phyloP scores from a whole-genome alignment of 2,329 filamentous ascomycete genomes.

The Aspergillus hiratsukae region DNA sequence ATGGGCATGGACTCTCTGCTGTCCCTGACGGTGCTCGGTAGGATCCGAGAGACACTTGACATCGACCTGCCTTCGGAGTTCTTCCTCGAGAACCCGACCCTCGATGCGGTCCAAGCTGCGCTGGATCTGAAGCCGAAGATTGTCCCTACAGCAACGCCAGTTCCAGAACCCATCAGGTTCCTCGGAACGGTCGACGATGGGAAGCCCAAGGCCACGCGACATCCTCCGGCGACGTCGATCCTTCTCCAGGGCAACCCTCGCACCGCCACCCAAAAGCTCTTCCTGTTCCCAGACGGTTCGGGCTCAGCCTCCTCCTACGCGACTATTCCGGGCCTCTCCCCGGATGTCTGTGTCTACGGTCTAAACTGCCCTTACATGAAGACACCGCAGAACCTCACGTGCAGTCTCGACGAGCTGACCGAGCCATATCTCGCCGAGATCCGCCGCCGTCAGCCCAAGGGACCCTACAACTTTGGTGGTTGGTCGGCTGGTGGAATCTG shows the following conservation, averaged over 20 bases:
- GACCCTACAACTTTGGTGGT: conserved; percentile 63
- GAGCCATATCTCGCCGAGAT: conserved; percentile 42
- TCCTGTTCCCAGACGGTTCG: conserved; percentile 44
- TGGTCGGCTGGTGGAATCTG: conserved; percentile 76
- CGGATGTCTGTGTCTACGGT: conserved; percentile 41
- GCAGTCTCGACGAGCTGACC: conserved; percentile 34
- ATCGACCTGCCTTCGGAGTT: conserved; percentile 42
- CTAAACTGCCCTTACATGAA: conserved; percentile 44
- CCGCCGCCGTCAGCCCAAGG: conserved; percentile 44
- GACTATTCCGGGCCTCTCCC: conserved; percentile 37
- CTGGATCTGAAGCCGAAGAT: conserved; percentile 37
- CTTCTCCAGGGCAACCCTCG: conserved; percentile 41
- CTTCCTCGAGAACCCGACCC: conserved; percentile 41
- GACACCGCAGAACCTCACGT: conserved; percentile 33
- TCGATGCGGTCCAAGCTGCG: conserved; percentile 36
- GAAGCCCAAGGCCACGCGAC: conserved; percentile 19
- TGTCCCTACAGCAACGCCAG: conserved; percentile 9
- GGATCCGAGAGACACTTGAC: conserved; percentile 41
- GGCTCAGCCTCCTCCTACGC: conserved; percentile 46
- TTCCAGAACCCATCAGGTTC: conserved; percentile 17
- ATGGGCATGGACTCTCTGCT: conserved; percentile 46
- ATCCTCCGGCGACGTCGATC: conserved; percentile 40
- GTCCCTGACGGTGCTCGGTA: conserved; percentile 42
- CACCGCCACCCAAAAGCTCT: conserved; percentile 38
- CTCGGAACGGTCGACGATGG: conserved; percentile 20